A percentile compares a stretch with the other conserved stretches of the same genome.
phyloP scores from a whole-genome alignment of 2,329 filamentous ascomycete genomes.

The Sclerotinia borealis region DNA sequence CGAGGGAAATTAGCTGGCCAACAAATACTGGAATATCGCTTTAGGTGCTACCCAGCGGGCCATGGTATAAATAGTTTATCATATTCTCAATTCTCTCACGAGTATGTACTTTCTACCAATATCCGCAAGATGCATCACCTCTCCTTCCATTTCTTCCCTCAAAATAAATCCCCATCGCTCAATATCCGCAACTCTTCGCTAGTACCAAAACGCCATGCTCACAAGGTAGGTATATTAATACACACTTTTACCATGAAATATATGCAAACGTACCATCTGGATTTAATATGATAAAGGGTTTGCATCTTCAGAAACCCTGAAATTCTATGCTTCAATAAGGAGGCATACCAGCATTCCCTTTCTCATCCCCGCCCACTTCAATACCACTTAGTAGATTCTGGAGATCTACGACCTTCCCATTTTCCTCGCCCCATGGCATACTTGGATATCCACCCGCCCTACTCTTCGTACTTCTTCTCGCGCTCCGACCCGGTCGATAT shows the following conservation, averaged over 20 bases:
- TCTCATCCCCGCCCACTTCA: slow-evolving; percentile 22
- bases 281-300: background rate
- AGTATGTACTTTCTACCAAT: background rate
- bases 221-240: slow-evolving; percentile 7
- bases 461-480: slow-evolving; percentile 20
- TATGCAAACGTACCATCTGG: slow-evolving; percentile 8
- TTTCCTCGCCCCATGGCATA: slow-evolving; percentile 25
- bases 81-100: background rate
- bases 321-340: slow-evolving; percentile 26
- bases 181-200: background rate
- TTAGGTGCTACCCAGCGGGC: background rate
- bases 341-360: slow-evolving; percentile 26
- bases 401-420: slow-evolving; percentile 21
- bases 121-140: background rate
- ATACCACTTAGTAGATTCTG: slow-evolving; percentile 30
- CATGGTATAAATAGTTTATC: background rate
- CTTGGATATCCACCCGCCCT: slow-evolving; percentile 16
- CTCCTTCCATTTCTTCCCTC: background rate
- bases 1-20: slow-evolving; percentile 79
- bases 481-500: slow-evolving; percentile 13
- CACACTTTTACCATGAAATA: slow-evolving; percentile 1
- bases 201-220: slow-evolving; percentile 6
- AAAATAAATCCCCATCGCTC: background rate
- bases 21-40: slow-evolving; percentile 29
- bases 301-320: background rate